Evolutionary conservation across 2,329 filamentous ascomycete genomes (phyloP).

Genomic region (Paramyrothecium sp.): DNA sequence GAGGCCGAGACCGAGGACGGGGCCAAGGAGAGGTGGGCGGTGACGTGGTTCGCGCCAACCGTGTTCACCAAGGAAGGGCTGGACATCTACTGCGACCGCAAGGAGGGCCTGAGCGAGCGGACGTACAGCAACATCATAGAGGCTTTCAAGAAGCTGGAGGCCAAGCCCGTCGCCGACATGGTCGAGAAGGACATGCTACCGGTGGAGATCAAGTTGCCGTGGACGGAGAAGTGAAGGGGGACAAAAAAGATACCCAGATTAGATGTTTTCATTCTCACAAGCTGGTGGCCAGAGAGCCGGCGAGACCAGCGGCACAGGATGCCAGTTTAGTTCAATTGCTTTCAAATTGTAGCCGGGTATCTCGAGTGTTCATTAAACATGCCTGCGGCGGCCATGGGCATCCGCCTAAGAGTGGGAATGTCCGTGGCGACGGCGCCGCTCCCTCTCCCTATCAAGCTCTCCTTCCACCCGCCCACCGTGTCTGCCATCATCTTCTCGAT

Average conservation of each 20-base stretch:
- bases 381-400: slow-evolving; percentile 5
- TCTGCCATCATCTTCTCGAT: slow-evolving; percentile 8
- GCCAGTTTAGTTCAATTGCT: background rate
- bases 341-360: slow-evolving; percentile 10
- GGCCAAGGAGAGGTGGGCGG: slow-evolving; percentile 63
- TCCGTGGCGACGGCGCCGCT: slow-evolving; percentile 9
- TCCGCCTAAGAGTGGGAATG: slow-evolving; percentile 9
- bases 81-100: slow-evolving; percentile 70
- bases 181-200: slow-evolving; percentile 46
- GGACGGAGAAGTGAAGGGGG: slow-evolving; percentile 30
- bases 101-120: slow-evolving; percentile 56
- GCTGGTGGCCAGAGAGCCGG: too few relatives aligned
- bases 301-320: too few relatives aligned
- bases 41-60: slow-evolving; percentile 83
- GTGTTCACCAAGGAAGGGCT: slow-evolving; percentile 80
- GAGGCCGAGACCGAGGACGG: slow-evolving; percentile 41
- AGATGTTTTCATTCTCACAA: background rate
- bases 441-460: slow-evolving; percentile 9
- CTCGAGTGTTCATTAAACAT: slow-evolving; percentile 9
- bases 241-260: background rate
- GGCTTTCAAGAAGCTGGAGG: slow-evolving; percentile 44
- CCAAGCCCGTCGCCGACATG: slow-evolving; percentile 53
- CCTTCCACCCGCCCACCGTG: slow-evolving; percentile 12
- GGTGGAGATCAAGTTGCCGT: slow-evolving; percentile 52
- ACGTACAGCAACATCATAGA: slow-evolving; percentile 56